Base-by-base conservation (phyloP, 495 filamentous ascomycete species). In the Pseudevernia furfuracea region DNA sequence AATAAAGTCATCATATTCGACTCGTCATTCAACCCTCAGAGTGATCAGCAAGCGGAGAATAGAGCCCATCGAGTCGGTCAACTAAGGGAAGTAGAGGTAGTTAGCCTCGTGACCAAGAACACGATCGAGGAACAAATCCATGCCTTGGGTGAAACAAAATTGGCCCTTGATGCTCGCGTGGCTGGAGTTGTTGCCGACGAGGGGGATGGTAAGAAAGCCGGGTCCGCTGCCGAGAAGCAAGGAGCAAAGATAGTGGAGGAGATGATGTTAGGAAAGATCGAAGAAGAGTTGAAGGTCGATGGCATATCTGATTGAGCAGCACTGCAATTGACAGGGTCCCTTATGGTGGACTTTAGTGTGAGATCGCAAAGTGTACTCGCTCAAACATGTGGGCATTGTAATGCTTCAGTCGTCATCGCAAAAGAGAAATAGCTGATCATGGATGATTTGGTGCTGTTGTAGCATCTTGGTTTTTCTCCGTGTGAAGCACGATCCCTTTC, bases 1-100 rank as follows among this genome's bases (percentile, higher is more conserved):
- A 97, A 97, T 77, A 97, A 96, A 78, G 92, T 98, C 65, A 84
- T 98, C 73, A 93, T 98, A 70, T 97, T 97, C 71, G 94, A 98
- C 74, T 89, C 88, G 59, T 87, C 84, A 37, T 97, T 97, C 75
- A 98, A 98, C 69, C 94, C 94, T 0, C 94, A 98, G 73, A 92
- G 97, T 63, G 94, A 98, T 71, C 82, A 94, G 1, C 94, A 98
- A 73, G 94, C 94, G 0, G 92, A 96, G 76, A 97, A 98, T 71
- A 89, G 94, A 25, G 94, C 94, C 1, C 94, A 98, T 76, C 85
- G 94, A 6, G 89, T 98, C 15, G 95, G 94, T 2, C 94, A 98
- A 74, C 92, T 81, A 12, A 77, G 89, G 34, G 88, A 91, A 23
- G 94, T 98, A 3, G 94, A 97, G 70, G 86, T 98, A 58, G 77